phyloP scores from a whole-genome alignment of 2,329 filamentous ascomycete species.

The Monosporascus cannonballus region DNA sequence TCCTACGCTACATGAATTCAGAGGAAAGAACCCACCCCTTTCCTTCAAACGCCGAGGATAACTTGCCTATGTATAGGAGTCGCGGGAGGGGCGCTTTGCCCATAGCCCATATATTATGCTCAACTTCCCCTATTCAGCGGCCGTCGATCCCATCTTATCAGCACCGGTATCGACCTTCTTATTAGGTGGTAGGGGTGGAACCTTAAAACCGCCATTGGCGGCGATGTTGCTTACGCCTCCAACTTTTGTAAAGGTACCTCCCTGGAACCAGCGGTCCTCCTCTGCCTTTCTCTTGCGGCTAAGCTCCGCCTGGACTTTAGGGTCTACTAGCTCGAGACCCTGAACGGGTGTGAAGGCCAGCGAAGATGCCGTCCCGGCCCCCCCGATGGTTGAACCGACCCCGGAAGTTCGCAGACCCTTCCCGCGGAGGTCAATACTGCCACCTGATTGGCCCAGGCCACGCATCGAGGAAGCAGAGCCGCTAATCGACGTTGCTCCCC shows the following conservation, averaged over 20 bases:
- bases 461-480: slow-evolving; percentile 76
- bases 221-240: slow-evolving; percentile 35
- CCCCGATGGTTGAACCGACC: slow-evolving; percentile 65
- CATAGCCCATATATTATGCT: background rate
- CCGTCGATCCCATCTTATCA: slow-evolving; percentile 40
- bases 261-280: slow-evolving; percentile 94
- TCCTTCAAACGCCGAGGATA: background rate
- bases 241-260: slow-evolving; percentile 92
- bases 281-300: slow-evolving; percentile 88
- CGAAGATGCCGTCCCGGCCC: slow-evolving; percentile 72
- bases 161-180: slow-evolving; percentile 68
- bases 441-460: slow-evolving; percentile 62
- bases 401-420: slow-evolving; percentile 77
- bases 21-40: background rate
- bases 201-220: slow-evolving; percentile 66
- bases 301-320: slow-evolving; percentile 82
- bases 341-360: slow-evolving; percentile 93
- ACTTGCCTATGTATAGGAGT: background rate
- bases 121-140: slow-evolving; percentile 14
- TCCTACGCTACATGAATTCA: background rate
- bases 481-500: slow-evolving; percentile 58
- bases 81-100: no score
- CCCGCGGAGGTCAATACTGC: slow-evolving; percentile 64
- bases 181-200: slow-evolving; percentile 64
- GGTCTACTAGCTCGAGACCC: slow-evolving; percentile 90